phyloP scores from a whole-genome alignment of 2,329 filamentous ascomycete species.

The Beauveria medogensis region DNA sequence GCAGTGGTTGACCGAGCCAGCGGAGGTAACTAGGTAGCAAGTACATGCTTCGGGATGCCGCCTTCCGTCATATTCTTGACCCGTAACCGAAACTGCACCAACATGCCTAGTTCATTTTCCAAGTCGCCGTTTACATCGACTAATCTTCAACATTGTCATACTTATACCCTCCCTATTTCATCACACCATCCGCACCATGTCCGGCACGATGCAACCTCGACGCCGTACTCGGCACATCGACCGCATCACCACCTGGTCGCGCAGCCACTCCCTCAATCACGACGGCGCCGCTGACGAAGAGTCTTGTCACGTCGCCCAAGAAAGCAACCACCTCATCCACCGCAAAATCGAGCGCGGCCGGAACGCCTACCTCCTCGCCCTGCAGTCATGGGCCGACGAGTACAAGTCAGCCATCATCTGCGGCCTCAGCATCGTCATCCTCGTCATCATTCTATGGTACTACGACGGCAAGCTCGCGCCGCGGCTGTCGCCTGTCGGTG shows the following conservation, averaged over 20 bases:
- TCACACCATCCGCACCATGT: not conserved
- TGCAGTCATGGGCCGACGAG: slow-evolving; percentile 30
- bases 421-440: slow-evolving; percentile 19
- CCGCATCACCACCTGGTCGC: not conserved
- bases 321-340: slow-evolving; percentile 1
- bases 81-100: not conserved
- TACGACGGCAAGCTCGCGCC: slow-evolving; percentile 26
- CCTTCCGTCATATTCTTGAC: not conserved
- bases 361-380: slow-evolving; percentile 16
- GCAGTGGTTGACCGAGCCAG: not conserved
- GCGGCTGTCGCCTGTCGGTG: slow-evolving; percentile 15
- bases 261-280: not conserved
- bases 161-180: not conserved
- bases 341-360: slow-evolving; percentile 7
- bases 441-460: slow-evolving; percentile 22
- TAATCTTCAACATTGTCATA: not conserved
- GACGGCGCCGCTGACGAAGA: slow-evolving; percentile 10
- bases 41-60: not conserved
- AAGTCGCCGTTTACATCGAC: no score
- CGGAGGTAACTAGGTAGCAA: not conserved
- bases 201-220: not conserved
- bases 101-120: no score
- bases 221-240: not conserved
- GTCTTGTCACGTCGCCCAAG: not conserved
- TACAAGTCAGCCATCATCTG: slow-evolving; percentile 26